Conservation (phyloP, 805 yeast genomes). For the Metschnikowia reukaufii region DNA sequence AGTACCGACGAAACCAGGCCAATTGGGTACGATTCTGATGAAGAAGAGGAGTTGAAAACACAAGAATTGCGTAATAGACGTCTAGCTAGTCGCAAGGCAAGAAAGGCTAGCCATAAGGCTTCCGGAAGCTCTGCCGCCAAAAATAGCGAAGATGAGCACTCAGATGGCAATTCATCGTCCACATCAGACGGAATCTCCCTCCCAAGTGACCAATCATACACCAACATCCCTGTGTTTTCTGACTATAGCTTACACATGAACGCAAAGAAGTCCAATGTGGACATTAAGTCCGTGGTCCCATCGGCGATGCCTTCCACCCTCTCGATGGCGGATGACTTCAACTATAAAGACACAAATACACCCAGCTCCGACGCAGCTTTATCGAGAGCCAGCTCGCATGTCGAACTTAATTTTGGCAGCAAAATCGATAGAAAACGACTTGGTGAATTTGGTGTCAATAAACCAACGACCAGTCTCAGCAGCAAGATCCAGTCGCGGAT, state of each 20-base stretch:
- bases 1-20: constrained; percentile 33
- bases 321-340: constrained; percentile 37
- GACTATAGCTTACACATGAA: constrained; percentile 45
- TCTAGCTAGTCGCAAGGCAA: constrained; percentile 27
- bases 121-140: constrained; percentile 8
- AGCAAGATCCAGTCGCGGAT: constrained; percentile 37
- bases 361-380: constrained; percentile 15
- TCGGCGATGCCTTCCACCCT: constrained; percentile 26
- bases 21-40: constrained; percentile 41
- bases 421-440: not conserved
- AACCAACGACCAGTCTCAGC: constrained; percentile 20
- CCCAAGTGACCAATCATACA: constrained; percentile 59
- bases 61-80: constrained; percentile 48
- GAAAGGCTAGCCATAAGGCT: constrained; percentile 14
- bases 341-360: constrained; percentile 8
- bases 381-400: constrained; percentile 27
- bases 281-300: constrained; percentile 14
- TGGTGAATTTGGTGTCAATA: constrained; percentile 8
- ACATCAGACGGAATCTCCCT: constrained; percentile 62
- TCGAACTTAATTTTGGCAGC: constrained; percentile 34
- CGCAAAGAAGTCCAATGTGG: constrained; percentile 19
- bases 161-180: constrained; percentile 35
- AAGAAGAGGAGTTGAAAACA: constrained; percentile 51
- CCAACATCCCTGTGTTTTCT: constrained; percentile 64
- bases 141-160: constrained; percentile 22